Evolutionary conservation across 1,284 basidiomycete genomes (phyloP).

Genomic region (Ceratobasidium sp.): DNA sequence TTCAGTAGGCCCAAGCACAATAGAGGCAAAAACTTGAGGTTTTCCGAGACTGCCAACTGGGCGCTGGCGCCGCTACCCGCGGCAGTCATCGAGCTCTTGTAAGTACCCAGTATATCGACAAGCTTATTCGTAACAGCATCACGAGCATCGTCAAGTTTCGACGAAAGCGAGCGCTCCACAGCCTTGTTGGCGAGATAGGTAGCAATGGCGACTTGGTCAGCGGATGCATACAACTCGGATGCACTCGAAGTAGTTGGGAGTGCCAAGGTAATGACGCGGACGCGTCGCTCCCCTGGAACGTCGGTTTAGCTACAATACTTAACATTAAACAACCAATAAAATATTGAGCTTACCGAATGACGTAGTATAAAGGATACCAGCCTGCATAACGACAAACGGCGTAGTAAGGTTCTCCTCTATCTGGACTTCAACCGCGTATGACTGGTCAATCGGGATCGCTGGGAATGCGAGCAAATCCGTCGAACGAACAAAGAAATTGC

Average conservation of each 20-base stretch:
- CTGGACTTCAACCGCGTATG: conserved; percentile 95
- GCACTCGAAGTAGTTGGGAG: conserved; percentile 92
- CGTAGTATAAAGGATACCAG: conserved; percentile 94
- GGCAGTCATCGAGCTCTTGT: conserved; percentile 97
- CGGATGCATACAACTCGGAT: conserved; percentile 93
- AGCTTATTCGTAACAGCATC: conserved; percentile 91
- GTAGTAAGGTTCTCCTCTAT: conserved; percentile 95
- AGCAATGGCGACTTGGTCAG: conserved; percentile 91
- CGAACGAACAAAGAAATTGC: conserved; percentile 99
- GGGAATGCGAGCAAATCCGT: conserved; percentile 97
- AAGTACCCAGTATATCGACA: conserved; percentile 88
- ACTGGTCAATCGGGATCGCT: conserved; percentile 94
- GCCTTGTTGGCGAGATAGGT: conserved; percentile 96
- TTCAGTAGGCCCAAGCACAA: conserved; percentile 90
- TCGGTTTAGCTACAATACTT: background rate
- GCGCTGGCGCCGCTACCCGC: conserved; percentile 91
- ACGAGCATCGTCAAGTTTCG: conserved; percentile 92
- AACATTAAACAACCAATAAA: background rate
- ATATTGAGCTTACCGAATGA: conserved; percentile 74
- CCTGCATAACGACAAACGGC: conserved; percentile 95
- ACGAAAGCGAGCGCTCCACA: conserved; percentile 88
- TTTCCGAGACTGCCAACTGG: conserved; percentile 91
- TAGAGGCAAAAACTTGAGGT: conserved; percentile 93
- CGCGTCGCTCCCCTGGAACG: conserved; percentile 81
- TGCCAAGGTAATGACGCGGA: conserved; percentile 93